These are phyloP conservation scores for Magnusiomyces sp. DNA, from an alignment of 1,139 yeast species.

Conservation along the genomic window DNA sequence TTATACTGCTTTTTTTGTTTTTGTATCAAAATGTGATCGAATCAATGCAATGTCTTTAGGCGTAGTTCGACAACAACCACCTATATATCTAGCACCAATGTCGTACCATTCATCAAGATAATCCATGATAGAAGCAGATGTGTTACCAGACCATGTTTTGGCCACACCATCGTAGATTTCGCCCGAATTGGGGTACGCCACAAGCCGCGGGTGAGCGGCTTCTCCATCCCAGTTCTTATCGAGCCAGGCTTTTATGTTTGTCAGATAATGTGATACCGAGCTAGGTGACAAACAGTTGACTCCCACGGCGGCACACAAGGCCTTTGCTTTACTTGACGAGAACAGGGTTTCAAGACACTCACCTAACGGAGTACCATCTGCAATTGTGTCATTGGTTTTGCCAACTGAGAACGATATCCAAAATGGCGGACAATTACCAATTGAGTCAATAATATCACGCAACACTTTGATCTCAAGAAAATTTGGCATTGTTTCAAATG, in stretches of 20 bases:
- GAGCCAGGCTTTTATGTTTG: slow-evolving; percentile 11
- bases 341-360: slow-evolving; percentile 18
- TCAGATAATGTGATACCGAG: slow-evolving; percentile 25
- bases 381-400: slow-evolving; percentile 26
- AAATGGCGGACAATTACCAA: neutral
- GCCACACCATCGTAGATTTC: slow-evolving; percentile 25
- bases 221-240: neutral
- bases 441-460: slow-evolving; percentile 18
- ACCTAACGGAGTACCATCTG: slow-evolving; percentile 35
- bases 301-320: slow-evolving; percentile 33
- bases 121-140: no score
- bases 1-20: no score
- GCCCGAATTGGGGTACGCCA: slow-evolving; percentile 53
- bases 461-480: slow-evolving; percentile 40
- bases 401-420: slow-evolving; percentile 11
- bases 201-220: slow-evolving; percentile 25
- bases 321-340: neutral
- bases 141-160: slow-evolving; percentile 5
- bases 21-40: no score
- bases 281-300: slow-evolving; percentile 38
- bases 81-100: slow-evolving; percentile 19
- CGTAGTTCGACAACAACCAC: slow-evolving; percentile 23
- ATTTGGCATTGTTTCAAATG: slow-evolving; percentile 60
- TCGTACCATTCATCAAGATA: slow-evolving; percentile 14
- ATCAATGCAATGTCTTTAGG: slow-evolving; percentile 17